Conservation (phyloP, 257 asterid species). For the Avicennia marina region DNA sequence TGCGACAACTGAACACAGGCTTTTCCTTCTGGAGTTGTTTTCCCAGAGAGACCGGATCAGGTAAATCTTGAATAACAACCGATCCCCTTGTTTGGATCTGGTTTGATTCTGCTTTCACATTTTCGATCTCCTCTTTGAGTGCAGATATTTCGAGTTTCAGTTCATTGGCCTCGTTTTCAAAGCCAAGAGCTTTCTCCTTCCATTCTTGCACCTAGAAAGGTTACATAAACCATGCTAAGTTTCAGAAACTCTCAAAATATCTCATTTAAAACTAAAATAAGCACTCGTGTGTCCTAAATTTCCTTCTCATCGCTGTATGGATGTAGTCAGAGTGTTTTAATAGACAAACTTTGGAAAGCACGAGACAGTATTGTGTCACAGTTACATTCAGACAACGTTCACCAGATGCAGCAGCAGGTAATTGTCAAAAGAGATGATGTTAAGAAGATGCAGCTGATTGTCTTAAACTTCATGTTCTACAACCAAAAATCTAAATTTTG, state of each 20-base stretch:
- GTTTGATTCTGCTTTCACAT: conserved; percentile 15
- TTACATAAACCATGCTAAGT: background rate
- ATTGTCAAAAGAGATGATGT: too few species aligned
- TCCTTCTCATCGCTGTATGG: too few species aligned
- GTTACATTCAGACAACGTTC: too few species aligned
- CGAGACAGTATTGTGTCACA: too few species aligned
- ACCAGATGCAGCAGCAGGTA: too few species aligned
- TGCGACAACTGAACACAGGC: conserved; percentile 1
- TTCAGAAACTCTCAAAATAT: background rate
- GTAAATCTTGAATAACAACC: conserved; percentile 5
- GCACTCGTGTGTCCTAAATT: too few species aligned
- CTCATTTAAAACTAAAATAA: background rate
- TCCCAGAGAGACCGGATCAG: conserved; percentile 21
- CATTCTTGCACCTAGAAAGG: conserved; percentile 62
- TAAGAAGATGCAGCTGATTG: too few species aligned
- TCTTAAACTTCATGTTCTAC: background rate
- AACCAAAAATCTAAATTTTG: background rate
- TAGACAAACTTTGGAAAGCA: too few species aligned
- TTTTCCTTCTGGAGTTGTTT: conserved; percentile 42
- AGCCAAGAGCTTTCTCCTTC: conserved; percentile 49
- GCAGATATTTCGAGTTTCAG: conserved; percentile 32
- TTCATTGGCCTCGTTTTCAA: conserved; percentile 45
- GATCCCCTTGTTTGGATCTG: conserved; percentile 3
- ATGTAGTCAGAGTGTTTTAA: background rate
- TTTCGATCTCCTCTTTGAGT: conserved; percentile 33